These are phyloP conservation scores for Xerocomellus dryophilus DNA, from an alignment of 768 basidiomycete species.

Conservation along the genomic window DNA sequence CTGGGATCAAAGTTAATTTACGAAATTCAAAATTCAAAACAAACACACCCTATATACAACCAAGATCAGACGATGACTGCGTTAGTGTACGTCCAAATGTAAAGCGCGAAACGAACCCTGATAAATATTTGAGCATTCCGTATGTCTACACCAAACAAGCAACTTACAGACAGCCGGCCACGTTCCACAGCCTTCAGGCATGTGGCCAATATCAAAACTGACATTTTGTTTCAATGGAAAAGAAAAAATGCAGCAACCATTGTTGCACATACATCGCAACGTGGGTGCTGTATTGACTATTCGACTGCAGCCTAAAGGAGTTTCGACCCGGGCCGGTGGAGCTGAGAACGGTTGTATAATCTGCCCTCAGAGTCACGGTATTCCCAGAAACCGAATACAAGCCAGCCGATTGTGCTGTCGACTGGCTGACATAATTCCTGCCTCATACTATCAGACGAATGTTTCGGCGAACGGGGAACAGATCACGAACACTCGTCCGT, in stretches of 20 bases:
- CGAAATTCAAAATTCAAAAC: neutral
- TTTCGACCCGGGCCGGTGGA: conserved; percentile 33
- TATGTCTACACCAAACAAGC: neutral
- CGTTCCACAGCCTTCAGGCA: conserved; percentile 40
- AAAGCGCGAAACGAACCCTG: conserved; percentile 24
- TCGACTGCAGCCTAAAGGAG: conserved; percentile 36
- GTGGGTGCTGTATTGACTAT: conserved; percentile 30
- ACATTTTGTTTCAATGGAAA: neutral
- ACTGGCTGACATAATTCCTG: conserved; percentile 44
- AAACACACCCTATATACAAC: conserved; percentile 23
- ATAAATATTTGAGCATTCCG: neutral
- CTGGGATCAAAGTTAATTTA: conserved; percentile 12
- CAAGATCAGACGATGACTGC: neutral
- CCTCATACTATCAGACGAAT: neutral
- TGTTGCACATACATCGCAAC: conserved; percentile 31
- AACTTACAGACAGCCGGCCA: conserved; percentile 38
- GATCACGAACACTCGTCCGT: conserved; percentile 32
- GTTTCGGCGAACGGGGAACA: neutral
- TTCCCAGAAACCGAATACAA: conserved; percentile 54
- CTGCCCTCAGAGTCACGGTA: conserved; percentile 32
- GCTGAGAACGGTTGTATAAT: conserved; percentile 31
- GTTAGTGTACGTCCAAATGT: neutral
- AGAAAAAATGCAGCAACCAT: neutral
- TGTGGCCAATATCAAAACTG: conserved; percentile 36
- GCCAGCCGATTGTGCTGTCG: conserved; percentile 51